A percentile compares a stretch with the other conserved stretches of the same genome.
These are phyloP conservation scores for cucumber (Cucumis sativus) DNA, from an alignment of 306 rosid genomes.

Conservation along the genomic window Cucumber_9930_V3 NC_026658.2:17499501-17500000, in stretches of 20 bases:
- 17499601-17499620: not conserved
- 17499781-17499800: not conserved
- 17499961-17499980: not conserved
- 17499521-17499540: not conserved
- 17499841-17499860: not conserved
- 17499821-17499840: not conserved
- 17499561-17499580: not conserved
- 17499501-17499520: not conserved
- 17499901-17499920: not conserved
- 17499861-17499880: slow-evolving; percentile 3
- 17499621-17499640: not conserved
- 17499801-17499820: not conserved
- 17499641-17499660: slow-evolving; percentile 1
- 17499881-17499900: not conserved
- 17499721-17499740: slow-evolving; percentile 4
- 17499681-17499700: not conserved
- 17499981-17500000: not conserved
- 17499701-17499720: not conserved
- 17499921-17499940: not conserved
- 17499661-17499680: slow-evolving; percentile 1
- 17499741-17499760: not conserved
- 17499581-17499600: not conserved
- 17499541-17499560: not conserved
- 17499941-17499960: not conserved
- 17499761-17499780: not conserved